phyloP scores from a whole-genome alignment of 495 filamentous ascomycete genomes.

The Lepraria neglecta region DNA sequence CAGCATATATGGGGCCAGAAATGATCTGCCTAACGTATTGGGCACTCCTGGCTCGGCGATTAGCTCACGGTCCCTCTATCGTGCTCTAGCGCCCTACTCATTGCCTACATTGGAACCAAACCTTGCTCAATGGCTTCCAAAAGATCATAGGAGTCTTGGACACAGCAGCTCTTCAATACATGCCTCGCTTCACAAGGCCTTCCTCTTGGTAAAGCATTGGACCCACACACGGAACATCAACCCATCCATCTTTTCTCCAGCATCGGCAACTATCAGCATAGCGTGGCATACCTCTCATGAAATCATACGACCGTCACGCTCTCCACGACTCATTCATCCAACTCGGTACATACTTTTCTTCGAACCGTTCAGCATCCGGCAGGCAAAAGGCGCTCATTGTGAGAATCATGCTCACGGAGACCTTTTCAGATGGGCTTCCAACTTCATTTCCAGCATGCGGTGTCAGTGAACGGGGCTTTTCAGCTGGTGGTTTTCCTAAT shows the following conservation, averaged over 20 bases:
- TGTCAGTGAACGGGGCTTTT: background rate
- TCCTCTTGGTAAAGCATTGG: constrained; percentile 6
- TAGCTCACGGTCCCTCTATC: no score
- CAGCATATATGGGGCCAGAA: constrained; percentile 16
- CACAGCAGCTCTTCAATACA: background rate
- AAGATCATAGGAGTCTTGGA: constrained; percentile 1
- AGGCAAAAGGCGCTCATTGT: constrained; percentile 3
- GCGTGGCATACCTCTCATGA: constrained; percentile 22
- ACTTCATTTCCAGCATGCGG: background rate
- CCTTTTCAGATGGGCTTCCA: background rate
- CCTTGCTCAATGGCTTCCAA: constrained; percentile 1
- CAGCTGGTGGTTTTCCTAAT: constrained; percentile 1
- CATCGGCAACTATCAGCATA: constrained; percentile 20
- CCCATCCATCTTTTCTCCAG: background rate
- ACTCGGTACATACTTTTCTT: constrained; percentile 6
- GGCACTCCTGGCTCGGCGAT: background rate
- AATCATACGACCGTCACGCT: constrained; percentile 23
- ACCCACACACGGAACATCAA: background rate
- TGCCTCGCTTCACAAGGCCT: constrained; percentile 1
- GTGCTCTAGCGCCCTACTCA: background rate
- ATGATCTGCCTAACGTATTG: background rate
- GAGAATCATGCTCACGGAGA: constrained; percentile 1
- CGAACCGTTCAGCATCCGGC: background rate
- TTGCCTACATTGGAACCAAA: constrained; percentile 2
- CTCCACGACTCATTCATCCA: constrained; percentile 20